Evolutionary conservation across 2,329 filamentous ascomycete genomes (phyloP).

Genomic region (Cordyceps javanica): DNA sequence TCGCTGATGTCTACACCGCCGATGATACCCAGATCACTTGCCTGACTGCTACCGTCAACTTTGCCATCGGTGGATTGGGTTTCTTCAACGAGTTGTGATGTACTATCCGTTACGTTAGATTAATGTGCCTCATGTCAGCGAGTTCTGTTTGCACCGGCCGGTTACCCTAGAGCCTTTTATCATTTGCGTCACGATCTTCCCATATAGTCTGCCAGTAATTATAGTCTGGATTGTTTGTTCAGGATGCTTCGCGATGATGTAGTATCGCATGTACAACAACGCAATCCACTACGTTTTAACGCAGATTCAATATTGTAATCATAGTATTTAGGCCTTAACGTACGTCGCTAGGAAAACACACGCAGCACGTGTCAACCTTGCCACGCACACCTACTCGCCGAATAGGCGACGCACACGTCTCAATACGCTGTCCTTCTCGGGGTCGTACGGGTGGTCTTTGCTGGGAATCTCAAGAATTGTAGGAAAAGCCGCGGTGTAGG

Average conservation of each 20-base stretch:
- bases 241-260: background rate
- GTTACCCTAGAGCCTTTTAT: background rate
- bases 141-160: background rate
- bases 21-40: constrained; percentile 77
- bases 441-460: constrained; percentile 98
- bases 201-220: constrained; percentile 13
- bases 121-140: constrained; percentile 8
- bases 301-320: background rate
- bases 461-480: constrained; percentile 93
- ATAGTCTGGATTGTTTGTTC: background rate
- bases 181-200: constrained; percentile 13
- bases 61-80: constrained; percentile 37
- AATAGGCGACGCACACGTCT: constrained; percentile 69
- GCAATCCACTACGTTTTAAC: no score
- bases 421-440: constrained; percentile 96
- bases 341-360: background rate
- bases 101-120: constrained; percentile 2
- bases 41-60: constrained; percentile 67
- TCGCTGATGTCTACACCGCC: constrained; percentile 74
- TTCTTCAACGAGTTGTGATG: constrained; percentile 37
- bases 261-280: no score
- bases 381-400: constrained; percentile 52
- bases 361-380: background rate
- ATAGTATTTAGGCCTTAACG: background rate
- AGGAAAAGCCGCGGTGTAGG: constrained; percentile 92